A percentile compares a stretch with the other conserved stretches of the same genome.
These are phyloP conservation scores for Nasturtium officinale DNA, from an alignment of 345 rosid genomes.

Conservation along the genomic window DNA sequence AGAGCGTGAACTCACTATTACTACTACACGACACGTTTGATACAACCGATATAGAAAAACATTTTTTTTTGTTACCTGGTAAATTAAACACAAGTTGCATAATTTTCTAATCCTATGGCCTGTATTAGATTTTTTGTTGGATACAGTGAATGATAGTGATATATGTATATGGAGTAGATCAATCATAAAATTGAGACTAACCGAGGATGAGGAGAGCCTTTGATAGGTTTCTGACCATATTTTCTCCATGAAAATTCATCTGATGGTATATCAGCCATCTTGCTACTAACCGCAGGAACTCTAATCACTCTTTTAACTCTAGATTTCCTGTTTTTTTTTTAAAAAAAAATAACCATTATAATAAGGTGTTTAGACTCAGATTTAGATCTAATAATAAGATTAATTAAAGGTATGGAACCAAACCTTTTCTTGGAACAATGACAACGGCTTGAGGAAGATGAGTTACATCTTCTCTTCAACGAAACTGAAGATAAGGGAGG, in stretches of 20 bases:
- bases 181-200: constrained; percentile 26
- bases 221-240: constrained; percentile 96
- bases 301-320: constrained; percentile 68
- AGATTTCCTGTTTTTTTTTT: constrained; percentile 58
- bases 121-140: neutral
- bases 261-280: constrained; percentile 90
- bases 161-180: neutral
- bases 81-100: constrained; percentile 12
- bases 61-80: neutral
- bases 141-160: constrained; percentile 2
- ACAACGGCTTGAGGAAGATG: constrained; percentile 76
- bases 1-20: constrained; percentile 33
- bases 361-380: neutral
- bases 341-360: too few species aligned
- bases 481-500: constrained; percentile 68
- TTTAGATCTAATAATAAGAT: constrained; percentile 9
- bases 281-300: constrained; percentile 80
- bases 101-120: constrained; percentile 1
- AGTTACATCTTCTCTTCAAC: constrained; percentile 71
- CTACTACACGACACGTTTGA: constrained; percentile 38
- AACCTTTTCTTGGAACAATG: constrained; percentile 97
- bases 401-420: neutral
- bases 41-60: constrained; percentile 28
- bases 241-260: constrained; percentile 96
- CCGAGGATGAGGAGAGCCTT: constrained; percentile 99